Percentiles rank a stretch among this genome's conserved stretches.
These are phyloP conservation scores for Ilex asprella DNA, from an alignment of 257 asterid species.

Conservation along the genomic window DNA sequence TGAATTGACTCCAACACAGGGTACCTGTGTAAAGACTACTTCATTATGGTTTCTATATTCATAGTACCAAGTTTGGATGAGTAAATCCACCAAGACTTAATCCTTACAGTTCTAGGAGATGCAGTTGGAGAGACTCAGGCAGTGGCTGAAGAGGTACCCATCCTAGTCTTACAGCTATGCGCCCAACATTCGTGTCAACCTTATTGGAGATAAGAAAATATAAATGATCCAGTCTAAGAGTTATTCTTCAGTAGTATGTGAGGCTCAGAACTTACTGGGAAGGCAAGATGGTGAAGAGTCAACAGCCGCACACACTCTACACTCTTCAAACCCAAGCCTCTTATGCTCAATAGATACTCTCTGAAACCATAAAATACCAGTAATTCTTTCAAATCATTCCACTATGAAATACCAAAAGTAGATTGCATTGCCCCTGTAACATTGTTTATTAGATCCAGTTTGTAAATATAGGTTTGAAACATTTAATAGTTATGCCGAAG, in stretches of 20 bases:
- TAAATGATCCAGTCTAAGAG: background rate
- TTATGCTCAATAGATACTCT: background rate
- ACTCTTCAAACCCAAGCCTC: background rate
- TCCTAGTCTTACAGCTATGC: slow-evolving; percentile 2
- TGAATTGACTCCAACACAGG: slow-evolving; percentile 64
- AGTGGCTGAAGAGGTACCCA: slow-evolving; percentile 5
- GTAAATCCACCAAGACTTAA: background rate
- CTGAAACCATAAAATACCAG: background rate
- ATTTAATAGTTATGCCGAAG: too few relatives aligned
- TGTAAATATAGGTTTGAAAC: background rate
- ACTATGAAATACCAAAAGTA: background rate
- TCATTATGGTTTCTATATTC: background rate
- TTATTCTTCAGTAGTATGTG: background rate
- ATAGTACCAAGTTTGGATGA: background rate
- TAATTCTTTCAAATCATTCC: background rate
- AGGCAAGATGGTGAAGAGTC: background rate
- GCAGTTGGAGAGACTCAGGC: background rate
- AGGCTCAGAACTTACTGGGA: background rate
- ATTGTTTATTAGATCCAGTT: background rate
- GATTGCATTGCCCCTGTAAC: background rate
- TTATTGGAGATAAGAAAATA: background rate
- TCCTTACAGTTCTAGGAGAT: background rate
- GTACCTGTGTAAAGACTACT: slow-evolving; percentile 30
- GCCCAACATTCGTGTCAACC: slow-evolving; percentile 3
- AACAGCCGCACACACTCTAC: slow-evolving; percentile 1